Conservation (phyloP, 257 asterid species). For the Anisodus acutangulus region DNA sequence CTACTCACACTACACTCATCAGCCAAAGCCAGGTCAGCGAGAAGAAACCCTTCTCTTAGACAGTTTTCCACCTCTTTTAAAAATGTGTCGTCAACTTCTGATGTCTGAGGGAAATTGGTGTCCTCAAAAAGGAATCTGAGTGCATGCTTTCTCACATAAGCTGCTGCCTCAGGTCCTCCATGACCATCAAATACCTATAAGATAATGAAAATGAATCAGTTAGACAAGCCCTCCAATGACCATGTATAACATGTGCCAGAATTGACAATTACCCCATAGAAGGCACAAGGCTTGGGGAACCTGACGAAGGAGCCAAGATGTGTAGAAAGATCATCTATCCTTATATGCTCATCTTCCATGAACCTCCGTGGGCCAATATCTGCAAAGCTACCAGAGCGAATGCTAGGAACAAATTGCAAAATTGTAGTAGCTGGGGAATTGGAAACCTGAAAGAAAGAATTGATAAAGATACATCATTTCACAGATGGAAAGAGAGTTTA, state of each 20-base stretch:
- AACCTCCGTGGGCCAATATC: constrained; percentile 75
- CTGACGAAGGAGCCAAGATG: constrained; percentile 59
- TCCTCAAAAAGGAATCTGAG: constrained; percentile 65
- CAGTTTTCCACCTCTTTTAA: constrained; percentile 36
- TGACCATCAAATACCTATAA: constrained; percentile 79
- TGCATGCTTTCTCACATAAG: constrained; percentile 61
- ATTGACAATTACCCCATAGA: constrained; percentile 63
- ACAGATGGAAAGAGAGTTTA: not conserved
- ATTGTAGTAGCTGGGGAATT: constrained; percentile 48
- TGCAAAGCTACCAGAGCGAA: constrained; percentile 73
- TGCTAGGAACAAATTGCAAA: constrained; percentile 54
- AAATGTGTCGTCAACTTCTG: constrained; percentile 50
- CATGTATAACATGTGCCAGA: not conserved
- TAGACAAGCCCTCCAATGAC: not conserved
- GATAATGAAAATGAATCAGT: not conserved
- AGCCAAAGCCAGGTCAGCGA: constrained; percentile 67
- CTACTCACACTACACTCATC: constrained; percentile 56
- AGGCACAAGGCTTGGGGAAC: constrained; percentile 68
- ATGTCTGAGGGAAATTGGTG: constrained; percentile 53
- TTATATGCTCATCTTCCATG: constrained; percentile 87
- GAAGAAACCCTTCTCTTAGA: constrained; percentile 58
- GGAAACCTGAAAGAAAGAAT: constrained; percentile 45
- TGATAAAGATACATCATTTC: not conserved
- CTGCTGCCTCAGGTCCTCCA: constrained; percentile 90
- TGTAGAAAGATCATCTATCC: constrained; percentile 69